phyloP scores from a whole-genome alignment of 2,329 filamentous ascomycete species.

The Orbilia ellipsospora region DNA sequence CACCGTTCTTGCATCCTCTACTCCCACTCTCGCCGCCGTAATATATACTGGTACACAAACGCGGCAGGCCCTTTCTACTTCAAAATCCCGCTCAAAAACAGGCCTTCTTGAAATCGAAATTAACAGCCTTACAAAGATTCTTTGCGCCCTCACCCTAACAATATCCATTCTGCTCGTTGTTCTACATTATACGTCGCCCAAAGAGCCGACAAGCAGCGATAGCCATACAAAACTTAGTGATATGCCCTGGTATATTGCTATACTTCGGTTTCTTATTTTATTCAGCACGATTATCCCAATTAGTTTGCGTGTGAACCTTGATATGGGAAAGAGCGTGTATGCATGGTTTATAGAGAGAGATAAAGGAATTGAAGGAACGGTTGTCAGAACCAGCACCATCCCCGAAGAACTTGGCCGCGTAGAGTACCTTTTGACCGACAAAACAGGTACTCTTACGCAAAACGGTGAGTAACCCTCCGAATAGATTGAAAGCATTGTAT shows the following conservation, averaged over 20 bases:
- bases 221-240: slow-evolving; percentile 59
- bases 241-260: slow-evolving; percentile 85
- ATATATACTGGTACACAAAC: slow-evolving; percentile 96
- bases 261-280: slow-evolving; percentile 96
- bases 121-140: slow-evolving; percentile 94
- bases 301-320: slow-evolving; percentile 92
- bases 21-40: slow-evolving; percentile 85
- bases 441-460: slow-evolving; percentile 96
- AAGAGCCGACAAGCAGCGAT: slow-evolving; percentile 44
- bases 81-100: slow-evolving; percentile 90
- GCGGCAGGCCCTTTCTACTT: slow-evolving; percentile 90
- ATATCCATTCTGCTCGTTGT: slow-evolving; percentile 90
- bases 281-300: slow-evolving; percentile 99
- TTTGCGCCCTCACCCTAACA: slow-evolving; percentile 86
- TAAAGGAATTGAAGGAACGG: slow-evolving; percentile 85
- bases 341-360: slow-evolving; percentile 95
- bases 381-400: slow-evolving; percentile 96
- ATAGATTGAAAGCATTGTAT: slow-evolving; percentile 14
- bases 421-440: slow-evolving; percentile 95
- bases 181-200: slow-evolving; percentile 65
- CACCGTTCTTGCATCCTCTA: slow-evolving; percentile 93
- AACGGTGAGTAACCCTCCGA: slow-evolving; percentile 69
- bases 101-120: slow-evolving; percentile 95
- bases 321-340: slow-evolving; percentile 96
- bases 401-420: slow-evolving; percentile 95